Conservation (phyloP, 768 basidiomycete genomes). For the Kwoniella bestiolae region DNA sequence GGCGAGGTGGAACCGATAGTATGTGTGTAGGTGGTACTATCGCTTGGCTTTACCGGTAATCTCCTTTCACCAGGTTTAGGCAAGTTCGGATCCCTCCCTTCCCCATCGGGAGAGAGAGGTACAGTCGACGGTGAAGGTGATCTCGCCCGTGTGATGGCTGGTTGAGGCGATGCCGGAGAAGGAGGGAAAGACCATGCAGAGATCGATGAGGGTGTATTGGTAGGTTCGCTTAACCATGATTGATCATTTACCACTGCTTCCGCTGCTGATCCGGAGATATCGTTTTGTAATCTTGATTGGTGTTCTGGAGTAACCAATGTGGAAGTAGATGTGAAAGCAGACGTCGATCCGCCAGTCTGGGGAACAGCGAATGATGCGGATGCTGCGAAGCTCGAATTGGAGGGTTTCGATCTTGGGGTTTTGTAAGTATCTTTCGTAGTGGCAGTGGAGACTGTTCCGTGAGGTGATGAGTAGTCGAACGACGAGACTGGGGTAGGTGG, state of each 20-base stretch:
- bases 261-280: conserved; percentile 5
- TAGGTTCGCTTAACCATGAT: conserved; percentile 41
- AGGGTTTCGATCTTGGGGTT: conserved; percentile 23
- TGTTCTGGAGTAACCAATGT: conserved; percentile 11
- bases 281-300: not conserved
- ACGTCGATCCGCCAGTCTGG: not conserved
- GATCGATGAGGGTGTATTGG: conserved; percentile 36
- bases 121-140: conserved; percentile 22
- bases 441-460: not conserved
- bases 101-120: conserved; percentile 4
- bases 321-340: not conserved
- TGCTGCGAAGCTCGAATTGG: conserved; percentile 18
- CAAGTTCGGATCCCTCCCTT: conserved; percentile 11
- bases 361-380: conserved; percentile 13
- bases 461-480: conserved; percentile 33
- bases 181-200: conserved; percentile 38
- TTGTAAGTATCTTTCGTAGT: conserved; percentile 19
- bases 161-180: conserved; percentile 37
- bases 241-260: conserved; percentile 12
- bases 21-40: conserved; percentile 25
- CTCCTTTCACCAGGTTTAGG: conserved; percentile 9
- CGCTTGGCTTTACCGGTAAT: conserved; percentile 6
- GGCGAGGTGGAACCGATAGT: conserved; percentile 28
- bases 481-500: conserved; percentile 35
- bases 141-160: conserved; percentile 33